Conservation (phyloP, 2,329 filamentous ascomycete species). For the Colletotrichum siamense region DNA sequence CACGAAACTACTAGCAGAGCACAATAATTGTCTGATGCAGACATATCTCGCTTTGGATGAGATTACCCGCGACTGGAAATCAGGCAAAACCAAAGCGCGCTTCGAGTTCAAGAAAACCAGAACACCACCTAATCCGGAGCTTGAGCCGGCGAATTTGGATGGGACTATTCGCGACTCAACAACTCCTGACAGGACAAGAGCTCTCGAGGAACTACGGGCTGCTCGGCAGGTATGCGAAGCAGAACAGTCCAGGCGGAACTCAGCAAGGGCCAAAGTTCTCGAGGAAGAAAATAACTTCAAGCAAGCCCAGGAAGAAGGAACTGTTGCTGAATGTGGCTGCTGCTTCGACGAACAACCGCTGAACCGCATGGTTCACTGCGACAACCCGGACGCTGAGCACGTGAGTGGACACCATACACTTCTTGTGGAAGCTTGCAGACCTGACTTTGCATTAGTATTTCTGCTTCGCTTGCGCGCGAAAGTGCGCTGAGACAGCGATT, state of each 20-base stretch:
- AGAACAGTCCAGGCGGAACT: conserved; percentile 26
- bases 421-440: neutral
- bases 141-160: conserved; percentile 24
- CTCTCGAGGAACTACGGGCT: conserved; percentile 43
- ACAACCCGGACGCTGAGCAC: conserved; percentile 57
- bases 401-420: conserved; percentile 29
- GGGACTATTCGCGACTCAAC: conserved; percentile 19
- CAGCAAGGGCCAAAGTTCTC: conserved; percentile 30
- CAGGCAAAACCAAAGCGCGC: conserved; percentile 23
- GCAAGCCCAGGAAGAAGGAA: conserved; percentile 51
- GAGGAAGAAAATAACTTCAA: conserved; percentile 46
- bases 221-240: conserved; percentile 35
- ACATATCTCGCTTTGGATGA: conserved; percentile 38
- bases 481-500: conserved; percentile 70
- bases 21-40: conserved; percentile 35
- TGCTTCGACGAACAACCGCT: conserved; percentile 73
- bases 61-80: neutral
- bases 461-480: conserved; percentile 70
- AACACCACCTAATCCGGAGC: conserved; percentile 24
- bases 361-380: conserved; percentile 73
- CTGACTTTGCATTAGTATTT: conserved; percentile 55
- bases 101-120: conserved; percentile 31
- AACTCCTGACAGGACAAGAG: conserved; percentile 29
- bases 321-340: conserved; percentile 72
- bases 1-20: conserved; percentile 22